Conservation (phyloP, 2,329 filamentous ascomycete genomes). For the Hypoxylon sp. region DNA sequence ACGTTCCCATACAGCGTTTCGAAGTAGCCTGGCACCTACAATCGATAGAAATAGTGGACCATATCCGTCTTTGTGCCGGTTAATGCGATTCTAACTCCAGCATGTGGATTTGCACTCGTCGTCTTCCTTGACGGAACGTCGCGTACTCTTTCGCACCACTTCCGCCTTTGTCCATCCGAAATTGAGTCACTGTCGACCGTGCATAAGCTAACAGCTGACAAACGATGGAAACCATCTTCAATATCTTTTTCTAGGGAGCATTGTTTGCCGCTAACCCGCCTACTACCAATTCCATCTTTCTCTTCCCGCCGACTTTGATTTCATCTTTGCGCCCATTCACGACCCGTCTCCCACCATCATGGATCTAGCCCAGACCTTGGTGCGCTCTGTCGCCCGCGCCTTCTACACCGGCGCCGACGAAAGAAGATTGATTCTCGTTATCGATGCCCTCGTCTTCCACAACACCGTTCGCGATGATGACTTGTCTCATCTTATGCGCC, state of each 20-base stretch:
- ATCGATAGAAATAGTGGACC: not conserved
- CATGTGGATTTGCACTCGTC: constrained; percentile 26
- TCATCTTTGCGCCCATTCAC: not conserved
- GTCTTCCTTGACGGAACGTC: constrained; percentile 32
- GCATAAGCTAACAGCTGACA: constrained; percentile 7
- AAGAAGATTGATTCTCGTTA: constrained; percentile 79
- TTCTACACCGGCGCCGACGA: constrained; percentile 79
- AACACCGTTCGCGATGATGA: constrained; percentile 88
- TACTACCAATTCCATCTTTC: constrained; percentile 3
- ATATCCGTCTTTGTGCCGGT: not conserved
- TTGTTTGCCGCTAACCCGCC: constrained; percentile 20
- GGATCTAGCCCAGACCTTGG: constrained; percentile 77
- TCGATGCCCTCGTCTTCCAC: constrained; percentile 82
- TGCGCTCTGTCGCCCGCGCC: constrained; percentile 84
- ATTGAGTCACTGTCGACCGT: not conserved
- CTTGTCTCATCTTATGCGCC: constrained; percentile 85
- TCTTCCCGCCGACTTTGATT: not conserved
- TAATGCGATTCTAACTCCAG: constrained; percentile 22
- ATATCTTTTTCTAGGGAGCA: constrained; percentile 28
- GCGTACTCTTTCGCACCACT: not conserved
- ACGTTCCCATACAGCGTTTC: not conserved
- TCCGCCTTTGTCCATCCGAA: constrained; percentile 13
- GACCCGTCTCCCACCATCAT: constrained; percentile 49
- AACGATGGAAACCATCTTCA: constrained; percentile 29
- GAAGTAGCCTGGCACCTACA: not conserved